Percentiles rank a stretch among this genome's conserved stretches.
Evolutionary conservation across 2,329 filamentous ascomycete species (phyloP).

Genomic region (Ceratocystiopsis sp.): DNA sequence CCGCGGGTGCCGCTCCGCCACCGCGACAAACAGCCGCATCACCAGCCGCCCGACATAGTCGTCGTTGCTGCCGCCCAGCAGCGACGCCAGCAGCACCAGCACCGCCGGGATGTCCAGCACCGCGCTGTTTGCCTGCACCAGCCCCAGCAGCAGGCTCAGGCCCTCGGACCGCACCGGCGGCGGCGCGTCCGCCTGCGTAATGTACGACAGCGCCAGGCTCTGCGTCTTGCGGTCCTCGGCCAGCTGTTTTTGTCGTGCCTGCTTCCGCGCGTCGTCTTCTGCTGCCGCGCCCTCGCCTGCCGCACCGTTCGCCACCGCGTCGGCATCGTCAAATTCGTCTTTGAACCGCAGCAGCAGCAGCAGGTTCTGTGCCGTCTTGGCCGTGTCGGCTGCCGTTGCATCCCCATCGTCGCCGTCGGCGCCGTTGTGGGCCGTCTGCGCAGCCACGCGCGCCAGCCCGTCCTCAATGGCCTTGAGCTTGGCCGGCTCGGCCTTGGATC

Average conservation of each 20-base stretch:
- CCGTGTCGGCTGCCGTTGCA: constrained; percentile 25
- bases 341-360: constrained; percentile 37
- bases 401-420: constrained; percentile 22
- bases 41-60: constrained; percentile 56
- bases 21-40: constrained; percentile 44
- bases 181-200: constrained; percentile 42
- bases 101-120: constrained; percentile 50
- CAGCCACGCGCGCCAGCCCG: constrained; percentile 28
- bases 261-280: too few relatives aligned
- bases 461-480: constrained; percentile 28
- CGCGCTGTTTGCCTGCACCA: constrained; percentile 38
- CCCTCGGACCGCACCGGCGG: constrained; percentile 51
- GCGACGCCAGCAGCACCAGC: constrained; percentile 43
- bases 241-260: constrained; percentile 20
- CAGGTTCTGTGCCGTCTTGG: constrained; percentile 39
- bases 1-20: constrained; percentile 44
- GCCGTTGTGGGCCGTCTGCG: constrained; percentile 13
- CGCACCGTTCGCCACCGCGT: constrained; percentile 16
- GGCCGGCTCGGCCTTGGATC: constrained; percentile 24
- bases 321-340: constrained; percentile 31
- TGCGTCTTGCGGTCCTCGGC: constrained; percentile 46
- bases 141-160: constrained; percentile 37
- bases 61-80: constrained; percentile 48
- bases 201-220: constrained; percentile 44
- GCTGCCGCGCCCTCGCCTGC: too few relatives aligned